phyloP scores from a whole-genome alignment of 257 asterid genomes.

The Solanum pennellii region DNA sequence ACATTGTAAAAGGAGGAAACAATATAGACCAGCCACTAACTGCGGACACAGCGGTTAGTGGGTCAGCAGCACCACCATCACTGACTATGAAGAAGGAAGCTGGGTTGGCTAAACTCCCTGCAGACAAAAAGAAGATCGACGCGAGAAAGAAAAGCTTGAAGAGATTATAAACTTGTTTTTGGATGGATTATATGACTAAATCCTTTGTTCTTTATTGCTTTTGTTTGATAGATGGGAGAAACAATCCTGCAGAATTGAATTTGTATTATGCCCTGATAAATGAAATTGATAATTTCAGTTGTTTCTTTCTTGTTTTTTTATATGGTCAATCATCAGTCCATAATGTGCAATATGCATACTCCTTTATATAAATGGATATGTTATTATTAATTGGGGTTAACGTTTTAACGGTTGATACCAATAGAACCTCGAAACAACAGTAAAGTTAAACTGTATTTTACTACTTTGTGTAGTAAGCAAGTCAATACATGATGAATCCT shows the following conservation, averaged over 20 bases:
- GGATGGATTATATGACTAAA: neutral
- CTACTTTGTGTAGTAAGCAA: neutral
- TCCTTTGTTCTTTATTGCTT: neutral
- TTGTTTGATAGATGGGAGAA: neutral
- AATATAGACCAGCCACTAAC: slow-evolving; percentile 30
- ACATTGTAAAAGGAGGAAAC: slow-evolving; percentile 36
- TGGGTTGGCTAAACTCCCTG: slow-evolving; percentile 38
- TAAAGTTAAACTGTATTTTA: neutral
- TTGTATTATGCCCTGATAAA: neutral
- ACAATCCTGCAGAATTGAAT: neutral
- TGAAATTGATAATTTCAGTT: neutral
- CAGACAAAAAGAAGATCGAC: slow-evolving; percentile 82
- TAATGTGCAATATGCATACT: neutral
- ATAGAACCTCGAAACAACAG: neutral
- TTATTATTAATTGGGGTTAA: neutral
- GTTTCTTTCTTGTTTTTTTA: neutral
- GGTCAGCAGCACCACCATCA: slow-evolving; percentile 27
- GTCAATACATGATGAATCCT: neutral
- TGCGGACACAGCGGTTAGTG: slow-evolving; percentile 40
- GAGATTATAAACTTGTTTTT: slow-evolving; percentile 44
- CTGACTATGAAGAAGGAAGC: slow-evolving; percentile 56
- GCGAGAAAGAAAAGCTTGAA: slow-evolving; percentile 89
- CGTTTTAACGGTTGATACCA: neutral
- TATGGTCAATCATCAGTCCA: neutral
- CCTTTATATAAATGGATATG: neutral